Evolutionary conservation across 805 yeast species (phyloP), one percentile per base, ranked within the genome.

Genomic region (Yarrowia porcina): DNA sequence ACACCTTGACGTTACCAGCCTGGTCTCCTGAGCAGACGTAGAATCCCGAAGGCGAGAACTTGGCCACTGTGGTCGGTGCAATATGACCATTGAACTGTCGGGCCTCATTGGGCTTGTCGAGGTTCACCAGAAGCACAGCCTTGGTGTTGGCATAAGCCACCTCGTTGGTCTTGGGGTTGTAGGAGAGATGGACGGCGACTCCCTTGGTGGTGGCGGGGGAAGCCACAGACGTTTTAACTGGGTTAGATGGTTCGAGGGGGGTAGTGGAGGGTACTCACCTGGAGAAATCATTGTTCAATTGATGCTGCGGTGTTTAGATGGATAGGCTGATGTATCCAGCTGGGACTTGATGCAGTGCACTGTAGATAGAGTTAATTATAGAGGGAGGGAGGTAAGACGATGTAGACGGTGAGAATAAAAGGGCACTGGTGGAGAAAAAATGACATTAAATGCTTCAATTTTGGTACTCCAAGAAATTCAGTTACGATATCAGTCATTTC

Each of bases 21-120:
- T 85, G 90, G 71, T 93, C 99, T 50, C 97, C 98, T 3, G 96
- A 87, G 1, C 96, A 97, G 30, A 93, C 77, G 74, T 89, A 93
- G 74, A 80, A 87, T 0, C 99, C 97, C 12, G 91, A 85, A 1
- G 98, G 97, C 0, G 96, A 80, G 73, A 94, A 90, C 50, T 83
- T 82, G 15, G 94, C 97, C 3, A 87, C 96, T 0, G 96, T 88
- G 39, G 96, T 90, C 21, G 82, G 75, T 41, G 79, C 77, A 35
- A 81, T 80, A 74, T 93, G 98, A 50, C 83, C 86, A 10, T 82
- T 82, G 76, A 87, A 93, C 70, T 90, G 96, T n/a, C 79, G 71
- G 11, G 83, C 76, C 35, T 75, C 70, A 4, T 74, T 69, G 2
- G 88, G 83, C n/a, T 77, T 73, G 32, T 80, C 78, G 47, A 90